Conservation (phyloP, 2,329 filamentous ascomycete genomes). For the Fusarium concolor region DNA sequence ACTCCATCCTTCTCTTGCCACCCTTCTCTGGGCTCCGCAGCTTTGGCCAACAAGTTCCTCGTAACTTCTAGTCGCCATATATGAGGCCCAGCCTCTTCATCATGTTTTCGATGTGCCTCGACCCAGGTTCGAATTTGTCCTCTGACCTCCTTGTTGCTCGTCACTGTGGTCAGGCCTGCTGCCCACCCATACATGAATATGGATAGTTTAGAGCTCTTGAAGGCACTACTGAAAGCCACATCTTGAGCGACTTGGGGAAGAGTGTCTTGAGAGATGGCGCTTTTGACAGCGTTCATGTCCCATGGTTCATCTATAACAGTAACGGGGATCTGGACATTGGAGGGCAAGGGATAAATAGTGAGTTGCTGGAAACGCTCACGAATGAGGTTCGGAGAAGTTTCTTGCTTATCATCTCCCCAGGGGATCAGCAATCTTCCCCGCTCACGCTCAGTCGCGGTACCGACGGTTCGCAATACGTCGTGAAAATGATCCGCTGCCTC, state of each 20-base stretch:
- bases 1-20: conserved; percentile 17
- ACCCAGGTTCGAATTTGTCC: conserved; percentile 52
- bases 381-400: conserved; percentile 19
- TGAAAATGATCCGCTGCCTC: conserved; percentile 56
- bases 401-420: conserved; percentile 35
- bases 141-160: conserved; percentile 56
- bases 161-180: conserved; percentile 50
- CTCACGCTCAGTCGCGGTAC: conserved; percentile 52
- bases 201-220: conserved; percentile 54
- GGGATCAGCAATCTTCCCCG: conserved; percentile 52
- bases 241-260: conserved; percentile 52
- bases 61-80: conserved; percentile 53
- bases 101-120: conserved; percentile 45
- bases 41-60: conserved; percentile 52
- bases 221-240: conserved; percentile 48
- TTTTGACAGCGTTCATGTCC: conserved; percentile 43
- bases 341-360: conserved; percentile 49
- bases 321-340: conserved; percentile 52
- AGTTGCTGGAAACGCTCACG: conserved; percentile 50
- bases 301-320: conserved; percentile 47
- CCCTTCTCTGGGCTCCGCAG: conserved; percentile 44
- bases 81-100: conserved; percentile 48
- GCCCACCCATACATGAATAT: conserved; percentile 57
- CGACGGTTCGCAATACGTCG: conserved; percentile 52
- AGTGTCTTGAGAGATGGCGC: conserved; percentile 39